A percentile compares a stretch with the other conserved stretches of the same genome.
phyloP scores from a whole-genome alignment of 2,329 filamentous ascomycete genomes.

The Calonectria pseudoturangicola region DNA sequence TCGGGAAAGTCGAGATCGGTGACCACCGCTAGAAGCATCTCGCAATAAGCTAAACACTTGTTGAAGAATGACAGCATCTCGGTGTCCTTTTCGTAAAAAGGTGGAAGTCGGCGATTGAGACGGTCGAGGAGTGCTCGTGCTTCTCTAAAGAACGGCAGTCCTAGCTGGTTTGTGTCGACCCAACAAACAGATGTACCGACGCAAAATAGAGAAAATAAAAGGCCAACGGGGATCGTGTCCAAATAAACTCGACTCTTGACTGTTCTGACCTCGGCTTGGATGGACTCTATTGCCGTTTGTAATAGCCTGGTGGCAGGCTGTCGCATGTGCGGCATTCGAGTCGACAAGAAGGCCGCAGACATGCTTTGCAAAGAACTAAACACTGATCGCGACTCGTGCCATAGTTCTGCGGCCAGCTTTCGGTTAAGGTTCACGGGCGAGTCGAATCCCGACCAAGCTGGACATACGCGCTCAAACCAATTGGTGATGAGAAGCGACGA shows the following conservation, averaged over 20 bases:
- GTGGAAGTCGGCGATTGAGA: slow-evolving; percentile 48
- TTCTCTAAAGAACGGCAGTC: slow-evolving; percentile 58
- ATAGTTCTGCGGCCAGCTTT: slow-evolving; percentile 60
- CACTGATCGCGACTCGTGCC: slow-evolving; percentile 61
- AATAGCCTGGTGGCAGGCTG: slow-evolving; percentile 60
- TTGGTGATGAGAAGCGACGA: slow-evolving; percentile 59
- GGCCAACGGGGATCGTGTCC: slow-evolving; percentile 57
- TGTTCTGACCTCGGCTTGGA: slow-evolving; percentile 59
- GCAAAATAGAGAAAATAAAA: slow-evolving; percentile 63
- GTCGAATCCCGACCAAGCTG: slow-evolving; percentile 64
- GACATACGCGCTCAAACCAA: slow-evolving; percentile 65
- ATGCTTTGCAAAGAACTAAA: slow-evolving; percentile 64
- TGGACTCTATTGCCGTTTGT: slow-evolving; percentile 57
- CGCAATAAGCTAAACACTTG: slow-evolving; percentile 63
- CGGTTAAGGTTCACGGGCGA: slow-evolving; percentile 63
- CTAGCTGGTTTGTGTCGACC: slow-evolving; percentile 60
- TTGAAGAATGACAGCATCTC: slow-evolving; percentile 62
- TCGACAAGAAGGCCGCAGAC: slow-evolving; percentile 62
- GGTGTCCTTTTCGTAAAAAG: slow-evolving; percentile 46
- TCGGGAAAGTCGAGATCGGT: slow-evolving; percentile 52
- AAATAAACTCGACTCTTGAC: slow-evolving; percentile 47
- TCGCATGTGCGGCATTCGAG: slow-evolving; percentile 60
- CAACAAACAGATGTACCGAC: slow-evolving; percentile 64
- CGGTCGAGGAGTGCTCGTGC: slow-evolving; percentile 53
- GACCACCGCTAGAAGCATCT: slow-evolving; percentile 64